Conservation (phyloP, 2,329 filamentous ascomycete genomes). For the Cercospora sojina region DNA sequence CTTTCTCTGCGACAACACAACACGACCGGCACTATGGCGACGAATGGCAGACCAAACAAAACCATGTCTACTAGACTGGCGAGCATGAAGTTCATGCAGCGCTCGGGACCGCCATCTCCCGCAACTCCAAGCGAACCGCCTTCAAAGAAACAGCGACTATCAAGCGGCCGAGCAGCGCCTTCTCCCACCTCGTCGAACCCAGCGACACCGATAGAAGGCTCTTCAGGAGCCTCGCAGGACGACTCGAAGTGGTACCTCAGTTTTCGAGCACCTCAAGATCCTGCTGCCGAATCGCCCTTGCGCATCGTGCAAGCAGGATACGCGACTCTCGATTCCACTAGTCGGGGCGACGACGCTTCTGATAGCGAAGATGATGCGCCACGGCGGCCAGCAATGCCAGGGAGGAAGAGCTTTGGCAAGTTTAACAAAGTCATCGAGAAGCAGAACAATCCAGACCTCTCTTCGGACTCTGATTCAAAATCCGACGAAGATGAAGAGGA, state of each 20-base stretch:
- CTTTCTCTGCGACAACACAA: not conserved
- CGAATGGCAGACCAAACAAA: slow-evolving; percentile 52
- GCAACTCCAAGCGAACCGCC: slow-evolving; percentile 52
- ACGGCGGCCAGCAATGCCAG: slow-evolving; percentile 36
- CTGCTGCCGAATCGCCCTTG: slow-evolving; percentile 43
- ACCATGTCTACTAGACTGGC: slow-evolving; percentile 83
- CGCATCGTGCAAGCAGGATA: slow-evolving; percentile 62
- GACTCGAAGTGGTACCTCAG: slow-evolving; percentile 77
- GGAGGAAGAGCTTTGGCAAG: slow-evolving; percentile 54
- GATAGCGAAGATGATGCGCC: slow-evolving; percentile 39
- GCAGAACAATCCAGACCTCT: slow-evolving; percentile 41
- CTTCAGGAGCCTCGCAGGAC: slow-evolving; percentile 62
- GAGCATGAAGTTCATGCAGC: slow-evolving; percentile 87
- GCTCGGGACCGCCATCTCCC: slow-evolving; percentile 64
- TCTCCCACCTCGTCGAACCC: slow-evolving; percentile 40
- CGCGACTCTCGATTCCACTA: slow-evolving; percentile 49
- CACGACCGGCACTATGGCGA: slow-evolving; percentile 17
- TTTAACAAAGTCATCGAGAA: slow-evolving; percentile 45
- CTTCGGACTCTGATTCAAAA: slow-evolving; percentile 36
- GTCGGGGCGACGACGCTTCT: slow-evolving; percentile 31
- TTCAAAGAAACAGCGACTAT: slow-evolving; percentile 64
- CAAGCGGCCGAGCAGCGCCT: slow-evolving; percentile 41
- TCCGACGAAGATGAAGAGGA: slow-evolving; percentile 39
- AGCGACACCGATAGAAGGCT: slow-evolving; percentile 32
- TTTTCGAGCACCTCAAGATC: slow-evolving; percentile 46